Evolutionary conservation across 805 yeast species (phyloP).

Genomic region (Ogataea pini): DNA sequence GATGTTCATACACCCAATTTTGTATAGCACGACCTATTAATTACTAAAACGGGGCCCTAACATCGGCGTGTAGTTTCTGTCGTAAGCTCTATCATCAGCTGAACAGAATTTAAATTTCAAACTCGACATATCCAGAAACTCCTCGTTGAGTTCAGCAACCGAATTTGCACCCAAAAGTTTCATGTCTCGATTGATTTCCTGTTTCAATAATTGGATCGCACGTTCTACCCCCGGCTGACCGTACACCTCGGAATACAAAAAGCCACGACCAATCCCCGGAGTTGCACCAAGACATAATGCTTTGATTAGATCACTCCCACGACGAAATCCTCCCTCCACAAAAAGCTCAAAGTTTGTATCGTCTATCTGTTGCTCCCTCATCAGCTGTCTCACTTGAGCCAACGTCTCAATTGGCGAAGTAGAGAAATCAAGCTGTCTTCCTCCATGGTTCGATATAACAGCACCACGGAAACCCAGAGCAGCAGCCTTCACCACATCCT

Average conservation of each 20-base stretch:
- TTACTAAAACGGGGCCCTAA: background rate
- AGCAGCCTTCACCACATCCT: constrained; percentile 61
- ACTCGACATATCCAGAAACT: constrained; percentile 58
- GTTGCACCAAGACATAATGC: constrained; percentile 46
- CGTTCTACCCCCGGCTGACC: constrained; percentile 73
- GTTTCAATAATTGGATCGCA: constrained; percentile 58
- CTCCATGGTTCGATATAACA: constrained; percentile 74
- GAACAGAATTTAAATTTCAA: constrained; percentile 63
- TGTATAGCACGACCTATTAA: background rate
- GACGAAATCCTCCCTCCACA: constrained; percentile 46
- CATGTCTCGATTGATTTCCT: constrained; percentile 62
- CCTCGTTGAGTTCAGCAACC: constrained; percentile 34
- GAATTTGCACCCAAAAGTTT: constrained; percentile 57
- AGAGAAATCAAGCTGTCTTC: constrained; percentile 66
- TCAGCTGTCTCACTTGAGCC: constrained; percentile 50
- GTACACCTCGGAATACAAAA: constrained; percentile 74
- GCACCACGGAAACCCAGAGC: constrained; percentile 62
- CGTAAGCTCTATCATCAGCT: constrained; percentile 63
- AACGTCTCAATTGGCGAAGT: constrained; percentile 63
- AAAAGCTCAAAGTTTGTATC: constrained; percentile 52
- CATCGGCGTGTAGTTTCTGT: constrained; percentile 40
- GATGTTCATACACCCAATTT: too few relatives aligned
- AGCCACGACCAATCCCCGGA: constrained; percentile 75
- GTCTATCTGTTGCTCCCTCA: constrained; percentile 48
- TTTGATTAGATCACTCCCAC: constrained; percentile 46